Evolutionary conservation across 495 filamentous ascomycete species (phyloP), one percentile per base, ranked within the genome.

Genomic region (Hypoxylon fuscum): DNA sequence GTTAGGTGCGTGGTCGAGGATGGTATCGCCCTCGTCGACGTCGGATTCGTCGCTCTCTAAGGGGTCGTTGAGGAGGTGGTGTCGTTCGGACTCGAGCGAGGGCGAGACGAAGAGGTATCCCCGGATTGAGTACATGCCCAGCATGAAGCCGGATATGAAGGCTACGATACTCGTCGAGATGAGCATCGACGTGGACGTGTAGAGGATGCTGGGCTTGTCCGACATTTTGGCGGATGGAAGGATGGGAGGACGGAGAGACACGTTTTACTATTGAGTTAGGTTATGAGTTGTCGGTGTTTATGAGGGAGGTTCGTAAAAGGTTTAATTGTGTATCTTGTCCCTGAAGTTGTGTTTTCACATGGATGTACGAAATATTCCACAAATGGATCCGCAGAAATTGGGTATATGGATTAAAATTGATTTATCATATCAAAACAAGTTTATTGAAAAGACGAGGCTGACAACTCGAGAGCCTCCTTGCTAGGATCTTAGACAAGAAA

Each of bases 81-180:
- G 53, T 20, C 79, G 77, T 52, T 76, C 69, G 14, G 66, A 68
- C 5, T 49, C 60, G 7, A 80, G 70, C 1, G 68, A 53, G 1
- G 83, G 81, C 1, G 78, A 76, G 32, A 84, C 64, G 15, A 66
- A 29, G 14, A 84, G 59, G 66, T 81, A 81, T 23, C 83, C 83
- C 14, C 76, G 71, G 37, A 81, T 76, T 7, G 82, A 74, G 62
- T 76, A 81, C 59, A 84, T 64, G 51, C 81, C 83, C 6, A 85
- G 69, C 34, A 85, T 68, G 56, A 89, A 92, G 53, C 90, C 87
- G 0, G 85, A 70, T 44, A 89, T 45, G 21, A 90, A 83, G 22
- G 86, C 81, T 7, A 88, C 70, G 40, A 91, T 77, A 50, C 82
- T 81, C 60, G 90, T 90, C 48, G 85, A 78, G 22, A 89, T 72